Base-by-base conservation (phyloP, 1,284 basidiomycete genomes). In the Schizopora paradoxa region DNA sequence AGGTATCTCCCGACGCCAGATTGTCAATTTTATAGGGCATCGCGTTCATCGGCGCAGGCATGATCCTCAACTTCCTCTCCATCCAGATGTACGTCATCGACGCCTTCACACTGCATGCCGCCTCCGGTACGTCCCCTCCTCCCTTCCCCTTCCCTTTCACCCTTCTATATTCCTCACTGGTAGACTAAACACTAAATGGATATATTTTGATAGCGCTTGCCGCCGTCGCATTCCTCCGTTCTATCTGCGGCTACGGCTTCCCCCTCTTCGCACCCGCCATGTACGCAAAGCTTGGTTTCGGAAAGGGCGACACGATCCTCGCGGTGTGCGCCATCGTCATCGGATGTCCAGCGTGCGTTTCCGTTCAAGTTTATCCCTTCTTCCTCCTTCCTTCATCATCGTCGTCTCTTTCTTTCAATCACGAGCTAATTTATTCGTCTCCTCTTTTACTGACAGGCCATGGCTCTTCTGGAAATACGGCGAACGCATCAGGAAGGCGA, bases 41-140 rank as follows among this genome's bases (percentile, higher is more conserved):
- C 41, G 71, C 67, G 0, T 57, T 72, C 31, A 64, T 80, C 11
- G 76, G 76, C 8, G 72, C 63, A 0, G 77, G 77, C 0, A 62
- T 72, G 31, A 75, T 80, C 41, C 62, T 79, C 18, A 66, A 65
- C 37, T 79, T 77, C 62, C 77, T 79, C 59, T 57, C 66, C 4
- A 76, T 79, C 13, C 76, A 79, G 55, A 75, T 72, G 1, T 82
- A 87, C 51, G 66, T 85, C 46, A 73, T 84, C 21, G 81, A 83
- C 53, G 63, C 76, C 0, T 86, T 83, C 60, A 76, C 81, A 0
- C 61, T 82, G 18, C 70, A 82, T 55, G 74, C 81, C 25, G 82
- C 81, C 6, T 80, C 78, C 21, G 76, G 74, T 76, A 49, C 21
- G 67, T 58, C 7, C 13, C 51, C 54, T 37, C 55, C 58, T 40